phyloP scores from a whole-genome alignment of 2,329 filamentous ascomycete species.

The Xylariales sp. region DNA sequence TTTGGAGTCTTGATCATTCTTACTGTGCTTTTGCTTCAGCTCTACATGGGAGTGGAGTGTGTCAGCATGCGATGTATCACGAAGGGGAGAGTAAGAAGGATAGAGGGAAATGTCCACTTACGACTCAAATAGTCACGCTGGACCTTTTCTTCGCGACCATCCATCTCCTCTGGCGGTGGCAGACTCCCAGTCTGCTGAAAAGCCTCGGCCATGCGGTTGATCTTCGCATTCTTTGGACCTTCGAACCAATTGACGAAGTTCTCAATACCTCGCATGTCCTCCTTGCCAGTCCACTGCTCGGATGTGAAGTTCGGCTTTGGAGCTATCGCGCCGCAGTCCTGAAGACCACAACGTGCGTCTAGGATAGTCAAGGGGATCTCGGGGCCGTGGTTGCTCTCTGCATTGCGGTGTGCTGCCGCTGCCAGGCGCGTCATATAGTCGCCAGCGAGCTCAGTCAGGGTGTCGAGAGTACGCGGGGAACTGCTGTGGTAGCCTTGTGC shows the following conservation, averaged over 20 bases:
- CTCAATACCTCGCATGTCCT: constrained; percentile 73
- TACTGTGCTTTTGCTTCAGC: constrained; percentile 89
- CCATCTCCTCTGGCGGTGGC: constrained; percentile 37
- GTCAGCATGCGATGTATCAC: constrained; percentile 11
- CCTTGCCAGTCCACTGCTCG: constrained; percentile 64
- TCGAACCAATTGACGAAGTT: constrained; percentile 76
- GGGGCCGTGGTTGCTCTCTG: constrained; percentile 61
- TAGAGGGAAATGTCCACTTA: constrained; percentile 31
- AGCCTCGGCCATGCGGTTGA: constrained; percentile 74
- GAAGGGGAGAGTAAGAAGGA: not conserved
- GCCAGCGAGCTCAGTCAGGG: constrained; percentile 79
- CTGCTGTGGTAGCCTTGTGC: constrained; percentile 85
- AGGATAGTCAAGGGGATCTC: constrained; percentile 61
- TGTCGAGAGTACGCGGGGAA: constrained; percentile 76
- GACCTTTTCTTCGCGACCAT: constrained; percentile 50
- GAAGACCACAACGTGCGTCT: constrained; percentile 80
- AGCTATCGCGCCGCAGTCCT: constrained; percentile 71
- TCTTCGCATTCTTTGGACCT: constrained; percentile 71
- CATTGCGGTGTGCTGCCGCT: constrained; percentile 65
- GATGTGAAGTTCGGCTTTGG: constrained; percentile 64
- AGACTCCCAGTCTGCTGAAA: constrained; percentile 32
- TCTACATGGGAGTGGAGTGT: constrained; percentile 51
- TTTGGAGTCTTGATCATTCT: constrained; percentile 79
- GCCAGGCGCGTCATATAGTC: constrained; percentile 76
- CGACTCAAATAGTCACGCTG: constrained; percentile 62